Evolutionary conservation across 1,284 basidiomycete genomes (phyloP).

Genomic region (Microbotryum silenes-acaulis): DNA sequence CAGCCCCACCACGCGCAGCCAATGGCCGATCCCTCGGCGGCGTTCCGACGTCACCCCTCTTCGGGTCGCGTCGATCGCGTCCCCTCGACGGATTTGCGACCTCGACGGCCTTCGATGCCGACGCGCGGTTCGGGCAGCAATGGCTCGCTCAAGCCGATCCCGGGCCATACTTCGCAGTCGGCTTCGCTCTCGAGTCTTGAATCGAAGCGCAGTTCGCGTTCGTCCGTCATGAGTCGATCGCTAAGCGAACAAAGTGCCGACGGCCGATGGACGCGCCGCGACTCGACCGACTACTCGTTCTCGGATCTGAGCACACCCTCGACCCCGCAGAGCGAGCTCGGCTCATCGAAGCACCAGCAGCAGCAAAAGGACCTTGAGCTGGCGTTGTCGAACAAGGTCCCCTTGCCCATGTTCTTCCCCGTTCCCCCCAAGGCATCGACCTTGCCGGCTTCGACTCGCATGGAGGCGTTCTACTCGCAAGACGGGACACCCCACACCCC

Average conservation of each 20-base stretch:
- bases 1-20: too few species aligned
- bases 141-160: conserved; percentile 5
- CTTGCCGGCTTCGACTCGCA: neutral
- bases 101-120: conserved; percentile 3
- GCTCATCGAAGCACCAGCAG: neutral
- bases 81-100: neutral
- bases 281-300: conserved; percentile 17
- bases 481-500: conserved; percentile 18
- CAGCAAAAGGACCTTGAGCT: conserved; percentile 6
- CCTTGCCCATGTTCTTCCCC: conserved; percentile 27
- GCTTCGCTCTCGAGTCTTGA: conserved; percentile 29
- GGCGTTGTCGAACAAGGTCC: conserved; percentile 19
- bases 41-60: conserved; percentile 28
- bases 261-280: conserved; percentile 6
- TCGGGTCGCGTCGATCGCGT: conserved; percentile 23
- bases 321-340: conserved; percentile 18
- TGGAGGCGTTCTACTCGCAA: conserved; percentile 21
- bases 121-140: neutral
- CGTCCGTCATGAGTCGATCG: conserved; percentile 9
- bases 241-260: conserved; percentile 7
- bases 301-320: conserved; percentile 21
- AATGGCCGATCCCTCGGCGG: neutral
- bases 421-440: conserved; percentile 15
- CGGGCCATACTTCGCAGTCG: conserved; percentile 16
- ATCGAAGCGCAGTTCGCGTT: conserved; percentile 19